These are phyloP conservation scores for Hygrocybe coccinea DNA, from an alignment of 768 basidiomycete genomes.

Conservation along the genomic window DNA sequence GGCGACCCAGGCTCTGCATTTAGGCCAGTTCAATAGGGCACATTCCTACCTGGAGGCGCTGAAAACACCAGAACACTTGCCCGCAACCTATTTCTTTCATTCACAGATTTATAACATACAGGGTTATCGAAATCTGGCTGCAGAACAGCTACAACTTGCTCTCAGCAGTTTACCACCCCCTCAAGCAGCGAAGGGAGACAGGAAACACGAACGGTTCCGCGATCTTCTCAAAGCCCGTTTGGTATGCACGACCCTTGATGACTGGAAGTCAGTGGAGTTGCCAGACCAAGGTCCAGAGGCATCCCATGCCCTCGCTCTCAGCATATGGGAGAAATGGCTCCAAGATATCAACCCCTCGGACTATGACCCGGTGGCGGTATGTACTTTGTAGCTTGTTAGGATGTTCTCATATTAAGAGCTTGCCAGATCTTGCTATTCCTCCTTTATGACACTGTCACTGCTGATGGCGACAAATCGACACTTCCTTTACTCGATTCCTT, in stretches of 20 bases:
- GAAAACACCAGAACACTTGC: not conserved
- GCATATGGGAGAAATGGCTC: not conserved
- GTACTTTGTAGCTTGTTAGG: not conserved
- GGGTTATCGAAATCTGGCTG: not conserved
- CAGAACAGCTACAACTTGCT: not conserved
- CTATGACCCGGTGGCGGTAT: not conserved
- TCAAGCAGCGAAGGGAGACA: not conserved
- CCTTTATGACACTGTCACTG: not conserved
- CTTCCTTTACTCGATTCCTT: not conserved
- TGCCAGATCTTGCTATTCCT: no score
- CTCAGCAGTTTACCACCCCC: not conserved
- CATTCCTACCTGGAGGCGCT: not conserved
- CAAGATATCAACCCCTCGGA: not conserved
- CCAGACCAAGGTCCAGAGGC: not conserved
- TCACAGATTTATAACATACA: not conserved
- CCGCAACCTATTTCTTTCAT: not conserved
- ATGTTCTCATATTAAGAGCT: no score
- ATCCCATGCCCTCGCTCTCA: not conserved
- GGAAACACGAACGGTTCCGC: not conserved
- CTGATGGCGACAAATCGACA: no score
- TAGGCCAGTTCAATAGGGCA: not conserved
- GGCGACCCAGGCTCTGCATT: not conserved
- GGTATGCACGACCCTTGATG: not conserved
- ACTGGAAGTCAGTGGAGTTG: not conserved
- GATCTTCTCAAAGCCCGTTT: not conserved